Conservation (phyloP, 345 rosid genomes). For the Aquilaria malaccensis region DNA sequence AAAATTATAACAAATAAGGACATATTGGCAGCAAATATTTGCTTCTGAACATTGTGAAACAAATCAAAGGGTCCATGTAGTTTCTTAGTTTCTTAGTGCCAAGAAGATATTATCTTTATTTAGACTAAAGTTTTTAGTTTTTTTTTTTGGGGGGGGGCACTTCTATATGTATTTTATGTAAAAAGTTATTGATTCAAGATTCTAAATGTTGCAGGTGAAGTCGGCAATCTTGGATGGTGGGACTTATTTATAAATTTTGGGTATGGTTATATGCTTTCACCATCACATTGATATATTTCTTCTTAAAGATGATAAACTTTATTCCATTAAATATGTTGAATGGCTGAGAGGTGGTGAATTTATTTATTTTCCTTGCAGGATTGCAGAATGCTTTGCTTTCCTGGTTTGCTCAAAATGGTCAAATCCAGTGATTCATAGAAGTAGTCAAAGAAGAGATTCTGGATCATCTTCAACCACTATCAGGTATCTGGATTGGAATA, state of each 20-base stretch:
- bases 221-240: slow-evolving; percentile 98
- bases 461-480: slow-evolving; percentile 52
- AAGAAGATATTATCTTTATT: too few species aligned
- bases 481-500: slow-evolving; percentile 90
- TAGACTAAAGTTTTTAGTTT: slow-evolving; percentile 11
- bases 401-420: slow-evolving; percentile 97
- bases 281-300: slow-evolving; percentile 2
- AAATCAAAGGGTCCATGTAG: too few species aligned
- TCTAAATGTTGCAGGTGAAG: slow-evolving; percentile 52
- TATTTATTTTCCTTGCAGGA: slow-evolving; percentile 39
- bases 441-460: slow-evolving; percentile 36
- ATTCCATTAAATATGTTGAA: slow-evolving; percentile 8
- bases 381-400: slow-evolving; percentile 93
- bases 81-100: too few species aligned
- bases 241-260: slow-evolving; percentile 87
- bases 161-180: too few species aligned
- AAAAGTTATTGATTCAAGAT: too few species aligned
- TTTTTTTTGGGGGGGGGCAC: background rate
- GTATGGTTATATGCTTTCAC: slow-evolving; percentile 28
- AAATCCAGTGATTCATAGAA: slow-evolving; percentile 82
- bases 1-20: too few species aligned
- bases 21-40: too few species aligned
- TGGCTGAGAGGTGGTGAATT: slow-evolving; percentile 17
- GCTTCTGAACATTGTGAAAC: too few species aligned
- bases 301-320: background rate